Evolutionary conservation across 108 stramenopile species (phyloP).

Genomic region (Pseudonitzschia multiseries): DNA sequence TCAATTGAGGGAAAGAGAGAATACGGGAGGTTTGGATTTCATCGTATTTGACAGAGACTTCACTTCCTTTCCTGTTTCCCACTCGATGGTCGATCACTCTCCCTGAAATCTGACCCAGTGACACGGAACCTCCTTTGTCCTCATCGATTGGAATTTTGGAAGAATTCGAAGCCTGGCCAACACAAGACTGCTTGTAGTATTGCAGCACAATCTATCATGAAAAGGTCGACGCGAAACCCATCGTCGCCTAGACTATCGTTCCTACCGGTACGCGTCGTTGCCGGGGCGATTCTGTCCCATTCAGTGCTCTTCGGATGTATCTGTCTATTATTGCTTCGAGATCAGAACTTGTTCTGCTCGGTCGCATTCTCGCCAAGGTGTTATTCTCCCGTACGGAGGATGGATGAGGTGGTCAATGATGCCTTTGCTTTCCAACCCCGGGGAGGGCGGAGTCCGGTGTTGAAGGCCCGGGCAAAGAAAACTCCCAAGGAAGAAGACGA

Average conservation of each 20-base stretch:
- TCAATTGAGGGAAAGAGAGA: too few species aligned
- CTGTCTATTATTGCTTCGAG: not conserved
- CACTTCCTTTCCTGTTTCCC: constrained; percentile 23
- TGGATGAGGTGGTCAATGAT: not conserved
- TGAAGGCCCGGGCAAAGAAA: not conserved
- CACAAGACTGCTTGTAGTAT: too few species aligned
- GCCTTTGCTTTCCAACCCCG: not conserved
- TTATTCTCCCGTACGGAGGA: not conserved
- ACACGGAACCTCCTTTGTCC: too few species aligned
- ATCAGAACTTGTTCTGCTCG: not conserved
- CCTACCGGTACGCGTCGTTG: not conserved
- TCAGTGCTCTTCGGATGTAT: not conserved
- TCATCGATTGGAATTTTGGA: too few species aligned
- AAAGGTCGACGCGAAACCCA: not conserved
- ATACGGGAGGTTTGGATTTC: too few species aligned
- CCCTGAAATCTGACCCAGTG: too few species aligned
- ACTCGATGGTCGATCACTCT: not conserved
- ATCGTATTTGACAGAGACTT: too few species aligned
- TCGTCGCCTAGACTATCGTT: not conserved
- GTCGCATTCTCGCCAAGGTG: not conserved
- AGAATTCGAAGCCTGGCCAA: too few species aligned
- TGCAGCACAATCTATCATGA: too few species aligned
- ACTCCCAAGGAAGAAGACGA: not conserved
- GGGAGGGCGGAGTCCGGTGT: not conserved
- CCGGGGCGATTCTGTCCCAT: not conserved